Percentiles rank a stretch among this genome's conserved stretches.
These are phyloP conservation scores for Hordeum marinum DNA, from an alignment of 176 grass and related monocot species.

Conservation along the genomic window DNA sequence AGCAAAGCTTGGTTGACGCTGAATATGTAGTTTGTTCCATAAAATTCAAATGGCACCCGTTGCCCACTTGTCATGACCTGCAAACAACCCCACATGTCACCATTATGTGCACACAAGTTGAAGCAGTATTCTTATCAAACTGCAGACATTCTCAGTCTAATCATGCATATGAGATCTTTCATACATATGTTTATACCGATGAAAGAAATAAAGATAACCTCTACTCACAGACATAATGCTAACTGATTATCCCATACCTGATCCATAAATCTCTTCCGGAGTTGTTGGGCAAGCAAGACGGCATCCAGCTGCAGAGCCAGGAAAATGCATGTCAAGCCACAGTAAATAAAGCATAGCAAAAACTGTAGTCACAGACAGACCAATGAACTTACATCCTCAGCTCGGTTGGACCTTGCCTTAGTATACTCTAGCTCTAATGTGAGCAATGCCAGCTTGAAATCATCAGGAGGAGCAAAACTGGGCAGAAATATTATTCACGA, in stretches of 20 bases:
- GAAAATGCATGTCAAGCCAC: constrained; percentile 26
- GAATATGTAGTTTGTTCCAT: constrained; percentile 93
- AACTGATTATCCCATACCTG: constrained; percentile 48
- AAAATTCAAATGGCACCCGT: constrained; percentile 95
- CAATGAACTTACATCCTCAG: constrained; percentile 51
- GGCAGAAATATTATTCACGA: constrained; percentile 15
- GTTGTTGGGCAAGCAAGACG: constrained; percentile 79
- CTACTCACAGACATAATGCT: background rate
- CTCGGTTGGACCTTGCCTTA: constrained; percentile 58
- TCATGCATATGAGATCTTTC: background rate
- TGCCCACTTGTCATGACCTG: constrained; percentile 87
- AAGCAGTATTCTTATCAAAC: background rate
- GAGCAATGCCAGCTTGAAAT: constrained; percentile 78
- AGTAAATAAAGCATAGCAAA: background rate
- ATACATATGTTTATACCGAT: background rate
- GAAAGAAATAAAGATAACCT: background rate
- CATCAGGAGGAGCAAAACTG: constrained; percentile 81
- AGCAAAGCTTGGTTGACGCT: constrained; percentile 87
- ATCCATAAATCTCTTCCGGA: constrained; percentile 73
- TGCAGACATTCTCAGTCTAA: background rate
- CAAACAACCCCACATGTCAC: constrained; percentile 17
- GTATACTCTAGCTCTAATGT: constrained; percentile 77
- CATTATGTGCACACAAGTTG: background rate
- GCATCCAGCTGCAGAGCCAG: constrained; percentile 78
- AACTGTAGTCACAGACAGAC: background rate